These are phyloP conservation scores for Eucalyptus tenuipes DNA, from an alignment of 345 rosid species.

Conservation along the genomic window DNA sequence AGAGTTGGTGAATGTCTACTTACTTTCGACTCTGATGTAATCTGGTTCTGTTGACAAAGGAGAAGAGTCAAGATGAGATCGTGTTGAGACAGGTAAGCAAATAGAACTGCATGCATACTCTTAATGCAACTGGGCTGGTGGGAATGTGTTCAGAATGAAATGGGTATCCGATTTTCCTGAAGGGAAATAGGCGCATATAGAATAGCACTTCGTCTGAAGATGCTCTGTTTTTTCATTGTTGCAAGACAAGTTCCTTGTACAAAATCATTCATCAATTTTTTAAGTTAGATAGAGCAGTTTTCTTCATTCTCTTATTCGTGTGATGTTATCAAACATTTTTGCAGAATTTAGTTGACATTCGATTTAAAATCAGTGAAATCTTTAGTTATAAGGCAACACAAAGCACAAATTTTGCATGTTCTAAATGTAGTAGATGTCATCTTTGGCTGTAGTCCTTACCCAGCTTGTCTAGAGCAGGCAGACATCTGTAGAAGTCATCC, in stretches of 20 bases:
- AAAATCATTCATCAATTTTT: background rate
- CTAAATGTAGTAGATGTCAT: background rate
- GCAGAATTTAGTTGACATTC: background rate
- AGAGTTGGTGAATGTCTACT: background rate
- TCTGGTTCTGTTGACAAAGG: slow-evolving; percentile 25
- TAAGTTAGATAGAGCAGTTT: background rate
- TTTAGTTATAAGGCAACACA: background rate
- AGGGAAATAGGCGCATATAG: background rate
- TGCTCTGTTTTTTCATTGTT: background rate
- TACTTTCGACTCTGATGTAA: slow-evolving; percentile 27
- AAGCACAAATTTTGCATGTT: background rate
- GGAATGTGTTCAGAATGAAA: background rate
- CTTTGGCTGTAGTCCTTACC: slow-evolving; percentile 11
- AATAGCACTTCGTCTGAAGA: background rate
- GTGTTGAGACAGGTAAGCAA: background rate
- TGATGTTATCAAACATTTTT: background rate
- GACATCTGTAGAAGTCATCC: slow-evolving; percentile 30
- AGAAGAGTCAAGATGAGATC: background rate
- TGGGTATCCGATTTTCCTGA: background rate
- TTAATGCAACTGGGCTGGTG: background rate
- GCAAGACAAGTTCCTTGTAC: background rate
- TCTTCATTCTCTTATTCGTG: background rate
- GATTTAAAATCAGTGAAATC: background rate
- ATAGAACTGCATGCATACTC: background rate
- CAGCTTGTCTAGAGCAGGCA: slow-evolving; percentile 13